Conservation (phyloP, 768 basidiomycete genomes). For the Suillus subalutaceus region DNA sequence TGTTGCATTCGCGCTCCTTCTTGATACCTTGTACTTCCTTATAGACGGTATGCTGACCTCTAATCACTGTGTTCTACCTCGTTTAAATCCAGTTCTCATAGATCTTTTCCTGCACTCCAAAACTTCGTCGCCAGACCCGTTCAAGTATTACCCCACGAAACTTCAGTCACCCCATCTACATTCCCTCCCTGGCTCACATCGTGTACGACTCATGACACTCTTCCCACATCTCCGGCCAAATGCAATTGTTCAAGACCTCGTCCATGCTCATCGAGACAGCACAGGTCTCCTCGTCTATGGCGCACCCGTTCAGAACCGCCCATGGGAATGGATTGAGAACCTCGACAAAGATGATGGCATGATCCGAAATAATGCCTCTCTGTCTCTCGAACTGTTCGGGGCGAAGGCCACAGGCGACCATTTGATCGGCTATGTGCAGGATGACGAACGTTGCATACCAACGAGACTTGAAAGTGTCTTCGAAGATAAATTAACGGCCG, state of each 20-base stretch:
- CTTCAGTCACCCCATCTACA: conserved; percentile 53
- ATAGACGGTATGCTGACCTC: conserved; percentile 60
- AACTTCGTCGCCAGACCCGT: conserved; percentile 55
- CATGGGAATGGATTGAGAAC: conserved; percentile 89
- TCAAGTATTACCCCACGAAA: conserved; percentile 61
- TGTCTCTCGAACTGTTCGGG: conserved; percentile 73
- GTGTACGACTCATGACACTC: conserved; percentile 58
- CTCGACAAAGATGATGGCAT: conserved; percentile 49
- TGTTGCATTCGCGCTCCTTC: conserved; percentile 62
- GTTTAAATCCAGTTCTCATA: conserved; percentile 28
- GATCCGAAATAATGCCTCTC: conserved; percentile 68
- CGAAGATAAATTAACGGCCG: conserved; percentile 63
- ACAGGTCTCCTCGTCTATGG: conserved; percentile 53
- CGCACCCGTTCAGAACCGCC: conserved; percentile 65
- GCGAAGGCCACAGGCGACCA: conserved; percentile 68
- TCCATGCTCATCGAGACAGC: conserved; percentile 57
- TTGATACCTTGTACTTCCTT: conserved; percentile 76
- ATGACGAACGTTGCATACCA: conserved; percentile 8
- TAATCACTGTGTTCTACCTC: neutral
- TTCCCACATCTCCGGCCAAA: conserved; percentile 58
- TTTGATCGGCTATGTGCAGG: conserved; percentile 30
- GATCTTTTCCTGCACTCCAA: conserved; percentile 67
- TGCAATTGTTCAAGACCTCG: conserved; percentile 56
- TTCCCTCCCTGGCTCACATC: conserved; percentile 57
- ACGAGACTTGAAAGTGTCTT: conserved; percentile 50